phyloP scores from a whole-genome alignment of 768 basidiomycete genomes.

The Tylopilus intermedius region DNA sequence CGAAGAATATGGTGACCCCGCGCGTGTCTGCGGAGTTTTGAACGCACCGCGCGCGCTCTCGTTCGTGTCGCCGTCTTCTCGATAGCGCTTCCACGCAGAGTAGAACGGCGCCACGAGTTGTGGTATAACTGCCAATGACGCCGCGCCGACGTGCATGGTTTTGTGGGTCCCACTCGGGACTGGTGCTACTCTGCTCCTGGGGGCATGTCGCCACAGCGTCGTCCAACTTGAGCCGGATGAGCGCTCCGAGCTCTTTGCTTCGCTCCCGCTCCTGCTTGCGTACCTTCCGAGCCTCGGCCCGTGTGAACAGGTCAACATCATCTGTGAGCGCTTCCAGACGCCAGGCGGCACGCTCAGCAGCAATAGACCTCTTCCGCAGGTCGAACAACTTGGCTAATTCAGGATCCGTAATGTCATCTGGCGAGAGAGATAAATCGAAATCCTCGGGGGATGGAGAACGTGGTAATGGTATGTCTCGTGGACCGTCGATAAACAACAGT shows the following conservation, averaged over 20 bases:
- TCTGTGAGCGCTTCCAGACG: slow-evolving; percentile 30
- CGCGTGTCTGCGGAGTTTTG: slow-evolving; percentile 9
- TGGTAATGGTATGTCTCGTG: slow-evolving; percentile 33
- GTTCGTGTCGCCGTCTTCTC: slow-evolving; percentile 52
- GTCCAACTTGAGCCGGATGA: slow-evolving; percentile 52
- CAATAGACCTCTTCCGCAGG: slow-evolving; percentile 35
- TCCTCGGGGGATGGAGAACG: slow-evolving; percentile 44
- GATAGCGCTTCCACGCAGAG: slow-evolving; percentile 82
- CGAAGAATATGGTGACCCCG: slow-evolving; percentile 21
- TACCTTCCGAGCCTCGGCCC: slow-evolving; percentile 40
- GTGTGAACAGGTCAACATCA: slow-evolving; percentile 35
- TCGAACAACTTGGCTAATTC: slow-evolving; percentile 38
- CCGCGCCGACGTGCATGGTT: slow-evolving; percentile 20
- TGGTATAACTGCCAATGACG: slow-evolving; percentile 28
- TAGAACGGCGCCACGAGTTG: slow-evolving; percentile 60
- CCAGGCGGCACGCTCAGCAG: slow-evolving; percentile 31
- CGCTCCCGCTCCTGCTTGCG: slow-evolving; percentile 52
- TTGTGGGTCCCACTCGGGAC: slow-evolving; percentile 21
- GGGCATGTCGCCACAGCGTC: slow-evolving; percentile 22
- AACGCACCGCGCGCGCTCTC: slow-evolving; percentile 17
- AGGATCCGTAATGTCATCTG: slow-evolving; percentile 32
- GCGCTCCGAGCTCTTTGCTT: slow-evolving; percentile 49
- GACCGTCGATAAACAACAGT: slow-evolving; percentile 42
- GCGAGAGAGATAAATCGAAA: slow-evolving; percentile 33
- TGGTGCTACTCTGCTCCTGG: slow-evolving; percentile 16